Evolutionary conservation across 2,329 filamentous ascomycete genomes (phyloP), one percentile per base, ranked within the genome.

Genomic region (Drechmeria coniospora): DNA sequence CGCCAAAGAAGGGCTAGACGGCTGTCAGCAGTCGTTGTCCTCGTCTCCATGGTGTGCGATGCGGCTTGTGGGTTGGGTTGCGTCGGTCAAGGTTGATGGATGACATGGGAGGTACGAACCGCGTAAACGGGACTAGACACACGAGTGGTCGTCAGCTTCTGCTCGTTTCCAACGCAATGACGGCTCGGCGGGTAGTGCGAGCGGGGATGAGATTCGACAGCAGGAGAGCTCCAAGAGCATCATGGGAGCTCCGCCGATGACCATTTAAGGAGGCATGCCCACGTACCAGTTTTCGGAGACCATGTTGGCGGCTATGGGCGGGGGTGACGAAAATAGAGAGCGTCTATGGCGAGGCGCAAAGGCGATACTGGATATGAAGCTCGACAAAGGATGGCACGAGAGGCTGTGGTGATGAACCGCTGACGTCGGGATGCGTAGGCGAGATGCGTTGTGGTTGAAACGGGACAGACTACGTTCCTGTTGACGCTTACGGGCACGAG

Each of bases 81-180:
- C 45, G 44, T 50, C 39, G 45, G 35, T n/a, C n/a, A n/a, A n/a
- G 6, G 6, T 36, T 41, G 38, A 40, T 30, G 41, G 38, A 36
- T 37, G 35, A 39, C 28, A 38, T 39, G 44, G 40, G 36, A 14
- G n/a, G 39, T 50, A 93, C 87, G 83, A 74, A 95, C 90, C 72
- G 90, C 83, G 68, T 95, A 98, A 53, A 92, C 87, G 64, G 87
- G 87, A 68, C 87, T 98, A 48, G 38, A 52, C 27, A 36, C 34
- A 34, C 25, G 21, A 26, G 32, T 29, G n/a, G n/a, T n/a, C n/a
- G 53, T 73, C 54, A 72, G 67, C 54, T 56, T 37, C 29, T 32
- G 12, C 20, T 12, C 12, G 17, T 30, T 30, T 21, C 27, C 23
- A 34, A 13, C 8, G 21, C 11, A 12, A 12, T 3, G 5, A n/a